Evolutionary conservation across 352 stramenopile genomes (phyloP).

Genomic region (Phytophthora cryptogea): DNA sequence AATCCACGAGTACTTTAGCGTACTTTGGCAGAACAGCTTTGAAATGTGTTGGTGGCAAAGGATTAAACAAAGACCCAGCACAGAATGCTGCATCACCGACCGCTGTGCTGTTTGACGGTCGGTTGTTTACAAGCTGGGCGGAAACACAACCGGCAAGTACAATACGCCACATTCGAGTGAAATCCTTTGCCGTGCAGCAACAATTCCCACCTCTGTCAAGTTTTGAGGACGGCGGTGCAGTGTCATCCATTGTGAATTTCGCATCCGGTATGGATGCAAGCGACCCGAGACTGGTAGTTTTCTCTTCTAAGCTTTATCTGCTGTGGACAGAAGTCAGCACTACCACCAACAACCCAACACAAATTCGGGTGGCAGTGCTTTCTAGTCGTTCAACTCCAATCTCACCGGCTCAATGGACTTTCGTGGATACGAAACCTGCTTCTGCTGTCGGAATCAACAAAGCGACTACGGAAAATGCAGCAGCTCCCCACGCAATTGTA

Average conservation of each 20-base stretch:
- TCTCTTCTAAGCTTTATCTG: slow-evolving; percentile 45
- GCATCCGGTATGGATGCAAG: slow-evolving; percentile 41
- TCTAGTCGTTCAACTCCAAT: slow-evolving; percentile 22
- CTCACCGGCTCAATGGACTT: slow-evolving; percentile 39
- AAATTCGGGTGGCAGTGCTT: slow-evolving; percentile 56
- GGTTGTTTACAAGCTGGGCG: slow-evolving; percentile 55
- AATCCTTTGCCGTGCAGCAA: slow-evolving; percentile 39
- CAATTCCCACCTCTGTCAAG: slow-evolving; percentile 40
- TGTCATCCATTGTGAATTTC: slow-evolving; percentile 49
- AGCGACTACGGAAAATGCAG: slow-evolving; percentile 38
- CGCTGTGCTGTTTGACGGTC: slow-evolving; percentile 31
- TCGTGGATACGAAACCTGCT: slow-evolving; percentile 36
- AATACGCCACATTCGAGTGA: slow-evolving; percentile 50
- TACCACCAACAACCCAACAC: slow-evolving; percentile 36
- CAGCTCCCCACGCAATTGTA: slow-evolving; percentile 28
- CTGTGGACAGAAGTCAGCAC: slow-evolving; percentile 55
- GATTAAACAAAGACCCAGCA: slow-evolving; percentile 49
- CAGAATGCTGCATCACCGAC: slow-evolving; percentile 33
- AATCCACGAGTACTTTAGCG: slow-evolving; percentile 48
- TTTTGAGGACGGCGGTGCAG: slow-evolving; percentile 49
- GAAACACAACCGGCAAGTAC: slow-evolving; percentile 32
- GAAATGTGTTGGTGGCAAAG: slow-evolving; percentile 46
- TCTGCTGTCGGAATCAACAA: slow-evolving; percentile 53
- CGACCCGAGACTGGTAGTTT: slow-evolving; percentile 29
- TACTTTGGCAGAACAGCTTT: slow-evolving; percentile 51